phyloP scores from a whole-genome alignment of 352 stramenopile species.

The Plasmopara muralis region DNA sequence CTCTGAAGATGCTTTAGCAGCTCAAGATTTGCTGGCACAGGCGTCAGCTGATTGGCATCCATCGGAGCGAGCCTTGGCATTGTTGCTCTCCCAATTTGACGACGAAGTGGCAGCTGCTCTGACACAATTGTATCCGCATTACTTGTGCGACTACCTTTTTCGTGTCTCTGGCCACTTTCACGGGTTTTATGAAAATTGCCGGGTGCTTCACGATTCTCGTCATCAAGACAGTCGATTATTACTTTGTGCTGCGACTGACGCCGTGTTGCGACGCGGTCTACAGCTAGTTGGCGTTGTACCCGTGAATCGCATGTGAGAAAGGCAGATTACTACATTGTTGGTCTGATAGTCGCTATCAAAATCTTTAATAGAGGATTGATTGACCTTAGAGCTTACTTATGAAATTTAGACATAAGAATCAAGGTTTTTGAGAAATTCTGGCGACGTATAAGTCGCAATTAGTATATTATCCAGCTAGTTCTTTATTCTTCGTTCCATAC shows the following conservation, averaged over 20 bases:
- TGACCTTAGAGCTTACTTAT: too few relatives aligned
- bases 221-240: conserved; percentile 55
- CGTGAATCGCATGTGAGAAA: conserved; percentile 65
- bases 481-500: too few relatives aligned
- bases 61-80: conserved; percentile 56
- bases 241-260: conserved; percentile 68
- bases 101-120: conserved; percentile 56
- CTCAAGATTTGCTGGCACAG: conserved; percentile 29
- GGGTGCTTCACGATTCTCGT: conserved; percentile 53
- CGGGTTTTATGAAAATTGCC: conserved; percentile 76
- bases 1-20: conserved; percentile 21
- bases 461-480: too few relatives aligned
- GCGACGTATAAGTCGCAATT: too few relatives aligned
- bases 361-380: too few relatives aligned
- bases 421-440: too few relatives aligned
- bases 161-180: conserved; percentile 74
- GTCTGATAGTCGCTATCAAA: too few relatives aligned
- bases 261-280: conserved; percentile 56
- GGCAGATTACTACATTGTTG: too few relatives aligned
- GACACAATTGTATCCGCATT: conserved; percentile 61
- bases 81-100: conserved; percentile 74
- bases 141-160: conserved; percentile 80
- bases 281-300: conserved; percentile 62
- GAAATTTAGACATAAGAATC: too few relatives aligned
- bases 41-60: conserved; percentile 56